Conservation (phyloP, 352 stramenopile species). For the Phytophthora sojae region DNA sequence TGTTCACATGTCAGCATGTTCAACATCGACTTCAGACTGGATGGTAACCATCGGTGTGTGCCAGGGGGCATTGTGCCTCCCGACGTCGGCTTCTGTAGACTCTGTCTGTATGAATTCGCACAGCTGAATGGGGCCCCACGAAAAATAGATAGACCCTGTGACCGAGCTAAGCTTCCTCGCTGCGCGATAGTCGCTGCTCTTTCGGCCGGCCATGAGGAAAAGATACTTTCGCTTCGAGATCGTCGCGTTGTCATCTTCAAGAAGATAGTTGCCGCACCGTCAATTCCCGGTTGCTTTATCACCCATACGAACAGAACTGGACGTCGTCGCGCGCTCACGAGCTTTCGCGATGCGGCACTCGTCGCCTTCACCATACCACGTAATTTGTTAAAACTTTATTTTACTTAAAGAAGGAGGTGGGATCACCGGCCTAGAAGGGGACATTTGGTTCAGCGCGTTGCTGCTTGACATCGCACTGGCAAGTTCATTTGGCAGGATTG, state of each 20-base stretch:
- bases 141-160: too few species aligned
- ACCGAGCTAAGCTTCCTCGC: neutral
- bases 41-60: conserved; percentile 14
- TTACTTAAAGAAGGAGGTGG: neutral
- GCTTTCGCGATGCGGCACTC: neutral
- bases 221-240: neutral
- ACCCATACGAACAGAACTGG: conserved; percentile 4
- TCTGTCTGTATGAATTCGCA: neutral
- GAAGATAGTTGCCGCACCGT: conserved; percentile 21
- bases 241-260: neutral
- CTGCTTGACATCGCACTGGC: too few species aligned
- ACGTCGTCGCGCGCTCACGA: neutral
- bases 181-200: neutral
- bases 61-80: neutral
- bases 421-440: too few species aligned
- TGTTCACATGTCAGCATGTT: neutral
- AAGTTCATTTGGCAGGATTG: too few species aligned
- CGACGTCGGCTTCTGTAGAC: neutral
- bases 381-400: neutral
- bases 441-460: too few species aligned
- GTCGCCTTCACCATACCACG: neutral
- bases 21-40: neutral
- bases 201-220: neutral
- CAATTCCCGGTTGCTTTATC: conserved; percentile 12
- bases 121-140: neutral